Conservation (phyloP, 2,329 filamentous ascomycete species). For the Drechmeria coniospora region DNA sequence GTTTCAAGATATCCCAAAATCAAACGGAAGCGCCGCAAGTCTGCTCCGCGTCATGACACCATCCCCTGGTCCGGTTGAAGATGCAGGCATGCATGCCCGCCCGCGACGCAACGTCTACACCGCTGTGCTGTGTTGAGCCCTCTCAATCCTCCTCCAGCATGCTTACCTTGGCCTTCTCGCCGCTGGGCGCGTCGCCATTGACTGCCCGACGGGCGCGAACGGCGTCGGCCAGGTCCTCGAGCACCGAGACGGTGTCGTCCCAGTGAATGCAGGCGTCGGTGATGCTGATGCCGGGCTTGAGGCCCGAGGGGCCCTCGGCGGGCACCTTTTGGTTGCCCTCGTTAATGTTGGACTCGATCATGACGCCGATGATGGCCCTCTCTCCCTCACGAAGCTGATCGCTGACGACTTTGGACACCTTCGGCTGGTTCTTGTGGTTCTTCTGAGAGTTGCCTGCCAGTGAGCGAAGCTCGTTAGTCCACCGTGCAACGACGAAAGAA, state of each 20-base stretch:
- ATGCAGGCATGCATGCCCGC: too few species aligned
- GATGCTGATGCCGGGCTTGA: conserved; percentile 86
- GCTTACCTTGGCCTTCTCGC: conserved; percentile 22
- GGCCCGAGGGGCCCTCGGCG: conserved; percentile 56
- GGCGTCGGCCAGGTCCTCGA: conserved; percentile 75
- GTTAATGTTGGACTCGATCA: conserved; percentile 97
- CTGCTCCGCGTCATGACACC: too few species aligned
- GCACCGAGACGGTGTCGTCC: conserved; percentile 66
- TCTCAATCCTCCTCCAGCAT: conserved; percentile 36
- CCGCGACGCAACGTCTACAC: too few species aligned
- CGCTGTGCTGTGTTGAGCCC: too few species aligned
- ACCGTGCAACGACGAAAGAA: too few species aligned
- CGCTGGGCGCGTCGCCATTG: conserved; percentile 21
- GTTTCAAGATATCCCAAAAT: too few species aligned
- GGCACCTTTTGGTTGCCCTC: conserved; percentile 84
- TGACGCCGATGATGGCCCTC: conserved; percentile 81
- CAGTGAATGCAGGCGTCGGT: conserved; percentile 94
- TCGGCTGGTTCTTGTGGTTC: conserved; percentile 92
- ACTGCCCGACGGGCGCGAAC: conserved; percentile 57
- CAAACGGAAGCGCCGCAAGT: too few species aligned
- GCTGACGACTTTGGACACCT: conserved; percentile 67
- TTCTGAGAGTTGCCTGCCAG: conserved; percentile 95
- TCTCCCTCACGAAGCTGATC: conserved; percentile 83
- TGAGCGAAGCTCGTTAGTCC: too few species aligned
- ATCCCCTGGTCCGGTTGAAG: too few species aligned